Evolutionary conservation across 306 rosid genomes (phyloP).

Genomic region (Sechiopsis laciniata): DNA sequence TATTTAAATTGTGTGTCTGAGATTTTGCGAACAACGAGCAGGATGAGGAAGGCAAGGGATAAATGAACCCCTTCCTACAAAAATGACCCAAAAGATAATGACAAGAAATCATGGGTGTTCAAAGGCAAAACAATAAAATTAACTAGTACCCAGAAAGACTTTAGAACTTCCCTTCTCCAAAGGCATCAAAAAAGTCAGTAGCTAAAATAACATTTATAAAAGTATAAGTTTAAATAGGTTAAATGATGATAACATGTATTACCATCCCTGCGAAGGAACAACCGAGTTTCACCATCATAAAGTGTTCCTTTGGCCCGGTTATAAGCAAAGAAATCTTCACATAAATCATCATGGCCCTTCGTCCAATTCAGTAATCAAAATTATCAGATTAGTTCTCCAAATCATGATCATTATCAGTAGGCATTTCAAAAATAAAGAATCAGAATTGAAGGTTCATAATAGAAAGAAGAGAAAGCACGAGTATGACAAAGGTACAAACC

Average conservation of each 20-base stretch:
- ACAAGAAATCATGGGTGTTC: not conserved
- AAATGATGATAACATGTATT: conserved; percentile 17
- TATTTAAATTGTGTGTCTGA: no score
- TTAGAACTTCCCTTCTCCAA: not conserved
- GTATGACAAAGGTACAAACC: conserved; percentile 33
- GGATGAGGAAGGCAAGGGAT: not conserved
- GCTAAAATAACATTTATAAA: not conserved
- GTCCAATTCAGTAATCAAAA: conserved; percentile 26
- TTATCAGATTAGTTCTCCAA: conserved; percentile 10
- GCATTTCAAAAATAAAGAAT: conserved; percentile 4
- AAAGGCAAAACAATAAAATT: not conserved
- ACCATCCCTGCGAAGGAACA: conserved; percentile 71
- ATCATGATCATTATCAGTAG: conserved; percentile 6
- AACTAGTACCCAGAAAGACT: not conserved
- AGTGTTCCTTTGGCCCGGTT: conserved; percentile 95
- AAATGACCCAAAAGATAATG: not conserved
- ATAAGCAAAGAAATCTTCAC: conserved; percentile 84
- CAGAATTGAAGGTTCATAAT: not conserved
- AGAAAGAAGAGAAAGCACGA: conserved; percentile 14
- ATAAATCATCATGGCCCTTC: conserved; percentile 92
- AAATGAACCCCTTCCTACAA: not conserved
- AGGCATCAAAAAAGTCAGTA: not conserved
- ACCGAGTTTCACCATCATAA: conserved; percentile 90
- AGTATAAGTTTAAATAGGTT: not conserved
- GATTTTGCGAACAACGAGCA: no score